Evolutionary conservation across 2,329 filamentous ascomycete species (phyloP).

Genomic region (Sphaerulina vaccinii): DNA sequence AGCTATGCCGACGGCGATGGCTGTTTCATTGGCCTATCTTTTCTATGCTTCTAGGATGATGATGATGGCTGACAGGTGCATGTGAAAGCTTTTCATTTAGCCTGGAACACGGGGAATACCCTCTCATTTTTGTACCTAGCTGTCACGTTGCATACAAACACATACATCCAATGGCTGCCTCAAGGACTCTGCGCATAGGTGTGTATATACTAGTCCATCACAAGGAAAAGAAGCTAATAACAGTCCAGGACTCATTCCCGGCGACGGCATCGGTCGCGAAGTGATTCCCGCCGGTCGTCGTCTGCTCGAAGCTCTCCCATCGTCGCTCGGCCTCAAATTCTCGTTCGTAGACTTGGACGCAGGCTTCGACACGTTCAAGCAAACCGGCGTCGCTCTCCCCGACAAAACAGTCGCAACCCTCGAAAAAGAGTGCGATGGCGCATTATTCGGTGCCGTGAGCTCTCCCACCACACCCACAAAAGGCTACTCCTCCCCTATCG

Average conservation of each 20-base stretch:
- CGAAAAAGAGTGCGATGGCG: slow-evolving; percentile 88
- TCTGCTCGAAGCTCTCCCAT: slow-evolving; percentile 85
- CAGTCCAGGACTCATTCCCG: slow-evolving; percentile 85
- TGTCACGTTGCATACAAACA: no score
- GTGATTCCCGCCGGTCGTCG: slow-evolving; percentile 92
- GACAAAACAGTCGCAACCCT: slow-evolving; percentile 88
- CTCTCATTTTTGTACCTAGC: no score
- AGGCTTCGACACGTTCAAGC: slow-evolving; percentile 89
- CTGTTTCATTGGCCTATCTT: not conserved
- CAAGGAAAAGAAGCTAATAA: no score
- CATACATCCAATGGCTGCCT: slow-evolving; percentile 9
- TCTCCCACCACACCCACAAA: slow-evolving; percentile 86
- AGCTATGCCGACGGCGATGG: not conserved
- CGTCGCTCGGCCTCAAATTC: slow-evolving; percentile 90
- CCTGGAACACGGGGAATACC: no score
- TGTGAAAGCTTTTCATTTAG: no score
- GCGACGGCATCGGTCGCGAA: slow-evolving; percentile 97
- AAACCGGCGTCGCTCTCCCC: slow-evolving; percentile 82
- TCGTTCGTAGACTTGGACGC: slow-evolving; percentile 90
- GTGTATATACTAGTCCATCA: not conserved
- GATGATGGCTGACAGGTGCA: no score
- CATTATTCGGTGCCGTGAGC: slow-evolving; percentile 90
- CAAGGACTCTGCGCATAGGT: slow-evolving; percentile 15
- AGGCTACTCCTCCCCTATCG: slow-evolving; percentile 95
- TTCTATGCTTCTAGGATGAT: no score